Evolutionary conservation across 2,329 filamentous ascomycete genomes (phyloP).

Genomic region (Didymosphaeria variabile): DNA sequence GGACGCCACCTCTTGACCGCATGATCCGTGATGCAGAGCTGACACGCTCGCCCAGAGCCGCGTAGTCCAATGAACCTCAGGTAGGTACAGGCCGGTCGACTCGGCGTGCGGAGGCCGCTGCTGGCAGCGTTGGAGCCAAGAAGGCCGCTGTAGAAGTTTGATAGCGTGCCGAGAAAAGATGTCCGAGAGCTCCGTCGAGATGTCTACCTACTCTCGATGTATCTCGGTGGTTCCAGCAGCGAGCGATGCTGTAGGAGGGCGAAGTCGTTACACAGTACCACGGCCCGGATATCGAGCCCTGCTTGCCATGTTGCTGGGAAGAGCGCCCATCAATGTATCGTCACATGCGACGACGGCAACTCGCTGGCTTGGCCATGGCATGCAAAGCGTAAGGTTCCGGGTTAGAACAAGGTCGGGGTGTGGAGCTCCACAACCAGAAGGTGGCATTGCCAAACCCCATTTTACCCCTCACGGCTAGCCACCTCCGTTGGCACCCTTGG

Average conservation of each 20-base stretch:
- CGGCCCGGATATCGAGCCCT: neutral
- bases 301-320: neutral
- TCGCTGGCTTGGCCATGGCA: no score
- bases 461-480: conserved; percentile 2
- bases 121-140: neutral
- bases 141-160: neutral
- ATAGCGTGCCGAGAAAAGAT: neutral
- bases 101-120: conserved; percentile 1
- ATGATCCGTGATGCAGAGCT: conserved; percentile 3
- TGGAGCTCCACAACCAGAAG: conserved; percentile 7
- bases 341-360: neutral
- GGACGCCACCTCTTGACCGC: conserved; percentile 3
- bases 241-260: neutral
- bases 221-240: neutral
- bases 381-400: no score
- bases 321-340: neutral
- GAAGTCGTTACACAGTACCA: neutral
- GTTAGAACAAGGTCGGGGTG: neutral
- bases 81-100: neutral
- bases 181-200: neutral
- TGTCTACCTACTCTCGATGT: neutral
- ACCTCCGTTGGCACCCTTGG: neutral
- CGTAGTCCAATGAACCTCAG: neutral
- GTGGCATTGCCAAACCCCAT: neutral
- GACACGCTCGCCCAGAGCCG: conserved; percentile 1